Conservation (phyloP, 2,329 filamentous ascomycete genomes). For the Fusarium sp. region DNA sequence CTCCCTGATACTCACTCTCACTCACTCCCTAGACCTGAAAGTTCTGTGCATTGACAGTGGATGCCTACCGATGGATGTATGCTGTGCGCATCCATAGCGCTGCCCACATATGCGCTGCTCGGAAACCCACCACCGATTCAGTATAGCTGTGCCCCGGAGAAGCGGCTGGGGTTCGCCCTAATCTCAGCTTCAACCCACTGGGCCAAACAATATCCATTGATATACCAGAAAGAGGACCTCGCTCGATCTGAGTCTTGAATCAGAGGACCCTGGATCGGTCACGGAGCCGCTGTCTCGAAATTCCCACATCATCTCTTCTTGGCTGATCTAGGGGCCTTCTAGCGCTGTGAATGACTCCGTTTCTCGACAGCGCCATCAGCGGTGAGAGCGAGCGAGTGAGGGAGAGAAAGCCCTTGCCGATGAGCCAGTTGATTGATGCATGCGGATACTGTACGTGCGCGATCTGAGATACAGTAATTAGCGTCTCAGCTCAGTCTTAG, state of each 20-base stretch:
- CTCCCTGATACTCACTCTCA: not conserved
- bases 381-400: conserved; percentile 7
- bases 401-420: not conserved
- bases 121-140: conserved; percentile 20
- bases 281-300: conserved; percentile 31
- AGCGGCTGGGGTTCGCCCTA: conserved; percentile 17
- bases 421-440: conserved; percentile 3
- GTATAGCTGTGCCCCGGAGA: conserved; percentile 13
- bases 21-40: not conserved
- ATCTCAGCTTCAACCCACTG: conserved; percentile 5
- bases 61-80: not conserved
- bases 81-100: not conserved
- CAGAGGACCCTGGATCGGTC: conserved; percentile 21
- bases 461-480: conserved; percentile 19
- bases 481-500: conserved; percentile 19
- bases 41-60: not conserved
- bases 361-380: conserved; percentile 4
- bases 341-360: conserved; percentile 12
- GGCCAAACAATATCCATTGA: not conserved
- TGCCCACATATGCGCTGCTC: conserved; percentile 6
- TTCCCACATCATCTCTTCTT: not conserved
- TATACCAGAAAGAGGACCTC: not conserved
- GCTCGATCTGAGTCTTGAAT: conserved; percentile 6
- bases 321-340: conserved; percentile 5
- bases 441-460: not conserved